phyloP scores from a whole-genome alignment of 2,329 filamentous ascomycete species.

The Pestalotiopsis sp. region DNA sequence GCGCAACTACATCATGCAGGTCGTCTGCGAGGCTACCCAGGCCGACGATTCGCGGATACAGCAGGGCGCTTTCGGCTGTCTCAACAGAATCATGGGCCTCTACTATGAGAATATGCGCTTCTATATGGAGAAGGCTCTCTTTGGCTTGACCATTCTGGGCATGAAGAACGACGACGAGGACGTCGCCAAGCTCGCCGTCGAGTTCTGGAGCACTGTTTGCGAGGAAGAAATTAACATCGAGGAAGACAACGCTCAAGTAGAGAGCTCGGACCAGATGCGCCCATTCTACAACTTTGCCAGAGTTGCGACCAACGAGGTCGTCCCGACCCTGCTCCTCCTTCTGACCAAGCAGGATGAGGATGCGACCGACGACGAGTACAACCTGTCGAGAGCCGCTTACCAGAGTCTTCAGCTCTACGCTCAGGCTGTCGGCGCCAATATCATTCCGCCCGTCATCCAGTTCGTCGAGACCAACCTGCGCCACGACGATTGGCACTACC shows the following conservation, averaged over 20 bases:
- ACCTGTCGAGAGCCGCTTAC: conserved; percentile 91
- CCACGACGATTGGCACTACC: conserved; percentile 89
- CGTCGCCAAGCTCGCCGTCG: conserved; percentile 94
- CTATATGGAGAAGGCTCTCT: conserved; percentile 99
- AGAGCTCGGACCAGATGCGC: conserved; percentile 81
- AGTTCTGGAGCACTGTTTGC: conserved; percentile 99
- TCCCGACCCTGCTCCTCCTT: conserved; percentile 85
- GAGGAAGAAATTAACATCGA: conserved; percentile 98
- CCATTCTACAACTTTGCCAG: conserved; percentile 96
- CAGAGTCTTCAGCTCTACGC: conserved; percentile 96
- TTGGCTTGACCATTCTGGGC: conserved; percentile 93
- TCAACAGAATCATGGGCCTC: conserved; percentile 97
- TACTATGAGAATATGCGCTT: conserved; percentile 99
- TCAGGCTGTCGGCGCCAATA: conserved; percentile 82
- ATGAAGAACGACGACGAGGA: conserved; percentile 99
- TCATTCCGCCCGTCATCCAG: conserved; percentile 82
- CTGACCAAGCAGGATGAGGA: conserved; percentile 98
- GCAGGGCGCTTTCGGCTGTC: conserved; percentile 92
- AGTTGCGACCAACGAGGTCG: conserved; percentile 90
- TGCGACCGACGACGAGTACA: conserved; percentile 95
- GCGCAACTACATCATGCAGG: conserved; percentile 99
- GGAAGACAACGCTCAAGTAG: conserved; percentile 87
- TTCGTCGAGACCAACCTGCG: conserved; percentile 94
- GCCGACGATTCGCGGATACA: conserved; percentile 89
- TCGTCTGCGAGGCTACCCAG: conserved; percentile 98